phyloP scores from a whole-genome alignment of 208 protist species.

The Crithidia acanthocephali region DNA sequence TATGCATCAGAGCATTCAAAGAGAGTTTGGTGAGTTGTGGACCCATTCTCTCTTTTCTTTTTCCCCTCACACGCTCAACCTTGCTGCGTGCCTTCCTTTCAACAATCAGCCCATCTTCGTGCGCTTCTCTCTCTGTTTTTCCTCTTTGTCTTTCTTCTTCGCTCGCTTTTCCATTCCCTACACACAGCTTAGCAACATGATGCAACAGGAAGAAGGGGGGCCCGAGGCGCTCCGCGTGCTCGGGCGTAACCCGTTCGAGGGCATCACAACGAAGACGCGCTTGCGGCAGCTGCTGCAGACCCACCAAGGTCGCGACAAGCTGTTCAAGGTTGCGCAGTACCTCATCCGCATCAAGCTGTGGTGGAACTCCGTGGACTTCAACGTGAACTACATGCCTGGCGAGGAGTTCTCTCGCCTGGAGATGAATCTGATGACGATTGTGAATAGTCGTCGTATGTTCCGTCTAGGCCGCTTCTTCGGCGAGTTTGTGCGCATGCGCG shows the following conservation, averaged over 20 bases:
- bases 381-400: conserved; percentile 77
- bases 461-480: conserved; percentile 88
- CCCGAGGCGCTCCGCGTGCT: conserved; percentile 79
- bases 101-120: too few relatives aligned
- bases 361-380: conserved; percentile 80
- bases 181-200: conserved; percentile 18
- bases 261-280: conserved; percentile 86
- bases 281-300: conserved; percentile 90
- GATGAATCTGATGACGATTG: conserved; percentile 91
- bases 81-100: too few relatives aligned
- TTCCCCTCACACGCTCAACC: too few relatives aligned
- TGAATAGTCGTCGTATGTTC: conserved; percentile 90
- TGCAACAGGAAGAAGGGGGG: conserved; percentile 33
- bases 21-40: too few relatives aligned
- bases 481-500: conserved; percentile 90
- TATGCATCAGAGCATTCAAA: too few relatives aligned
- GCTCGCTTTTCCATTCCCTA: not conserved
- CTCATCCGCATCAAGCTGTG: conserved; percentile 82
- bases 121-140: not conserved
- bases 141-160: conserved; percentile 6
- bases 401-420: conserved; percentile 79
- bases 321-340: conserved; percentile 92
- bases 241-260: conserved; percentile 84
- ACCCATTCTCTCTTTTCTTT: too few relatives aligned
- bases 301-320: conserved; percentile 89